phyloP scores from a whole-genome alignment of 2,329 filamentous ascomycete species.

The Aspergillus pseudoglaucus region DNA sequence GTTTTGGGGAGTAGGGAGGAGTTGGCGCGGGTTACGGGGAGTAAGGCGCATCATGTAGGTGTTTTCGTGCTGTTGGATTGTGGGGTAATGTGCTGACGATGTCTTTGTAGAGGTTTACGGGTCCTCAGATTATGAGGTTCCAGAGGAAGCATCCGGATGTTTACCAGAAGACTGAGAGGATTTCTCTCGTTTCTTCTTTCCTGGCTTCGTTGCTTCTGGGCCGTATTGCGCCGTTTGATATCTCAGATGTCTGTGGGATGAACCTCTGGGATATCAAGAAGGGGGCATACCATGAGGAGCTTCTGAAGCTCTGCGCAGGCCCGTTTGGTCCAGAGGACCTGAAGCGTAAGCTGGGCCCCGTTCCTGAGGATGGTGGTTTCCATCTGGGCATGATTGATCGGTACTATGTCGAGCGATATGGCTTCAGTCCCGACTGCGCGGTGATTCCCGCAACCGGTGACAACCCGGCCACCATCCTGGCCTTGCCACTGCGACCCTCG shows the following conservation, averaged over 20 bases:
- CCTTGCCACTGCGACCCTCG: slow-evolving; percentile 74
- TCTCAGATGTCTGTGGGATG: slow-evolving; percentile 92
- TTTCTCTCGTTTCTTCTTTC: slow-evolving; percentile 93
- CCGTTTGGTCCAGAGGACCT: slow-evolving; percentile 58
- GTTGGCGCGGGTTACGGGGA: slow-evolving; percentile 76
- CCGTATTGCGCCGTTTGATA: slow-evolving; percentile 78
- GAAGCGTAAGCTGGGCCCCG: slow-evolving; percentile 70
- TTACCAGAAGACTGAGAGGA: slow-evolving; percentile 72
- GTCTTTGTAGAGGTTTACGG: slow-evolving; percentile 78
- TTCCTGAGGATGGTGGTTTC: slow-evolving; percentile 72
- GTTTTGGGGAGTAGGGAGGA: slow-evolving; percentile 59
- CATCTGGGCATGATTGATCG: slow-evolving; percentile 66
- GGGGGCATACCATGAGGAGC: slow-evolving; percentile 64
- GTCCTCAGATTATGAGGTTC: slow-evolving; percentile 91
- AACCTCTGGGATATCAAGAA: slow-evolving; percentile 87
- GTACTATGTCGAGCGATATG: slow-evolving; percentile 75
- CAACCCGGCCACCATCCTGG: slow-evolving; percentile 91
- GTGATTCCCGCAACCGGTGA: slow-evolving; percentile 89
- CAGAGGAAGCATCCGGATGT: slow-evolving; percentile 71
- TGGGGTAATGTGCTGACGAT: slow-evolving; percentile 3
- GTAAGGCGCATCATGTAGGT: slow-evolving; percentile 85
- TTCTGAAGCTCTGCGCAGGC: slow-evolving; percentile 70
- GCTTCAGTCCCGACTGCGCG: slow-evolving; percentile 67
- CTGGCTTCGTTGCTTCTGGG: slow-evolving; percentile 86
- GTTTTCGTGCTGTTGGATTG: background rate